phyloP scores from a whole-genome alignment of 139 green algal genomes.

The Pycnococcus provasolii region DNA sequence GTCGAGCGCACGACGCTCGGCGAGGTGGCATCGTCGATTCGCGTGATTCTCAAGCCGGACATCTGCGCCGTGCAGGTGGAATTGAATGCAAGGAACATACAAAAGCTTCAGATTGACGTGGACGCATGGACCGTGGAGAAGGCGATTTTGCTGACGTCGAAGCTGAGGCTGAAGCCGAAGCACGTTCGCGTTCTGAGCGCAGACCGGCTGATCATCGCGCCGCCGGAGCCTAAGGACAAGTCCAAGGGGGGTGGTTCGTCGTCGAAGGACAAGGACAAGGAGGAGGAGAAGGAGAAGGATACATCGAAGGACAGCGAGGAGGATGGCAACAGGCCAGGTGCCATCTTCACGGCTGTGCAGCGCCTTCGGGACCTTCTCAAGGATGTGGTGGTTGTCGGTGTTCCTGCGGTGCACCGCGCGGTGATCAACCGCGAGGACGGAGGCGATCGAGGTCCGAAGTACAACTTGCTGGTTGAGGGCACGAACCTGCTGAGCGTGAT shows the following conservation, averaged over 20 bases:
- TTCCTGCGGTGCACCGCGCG: constrained; percentile 70
- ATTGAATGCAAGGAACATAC: constrained; percentile 3
- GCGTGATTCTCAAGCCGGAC: constrained; percentile 25
- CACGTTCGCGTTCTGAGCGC: constrained; percentile 31
- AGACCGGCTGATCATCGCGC: constrained; percentile 32
- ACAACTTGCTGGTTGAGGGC: constrained; percentile 69
- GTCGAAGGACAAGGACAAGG: no score
- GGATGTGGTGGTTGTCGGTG: constrained; percentile 75
- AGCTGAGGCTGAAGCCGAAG: constrained; percentile 69
- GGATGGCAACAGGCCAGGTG: background rate
- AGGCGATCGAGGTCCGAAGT: constrained; percentile 26
- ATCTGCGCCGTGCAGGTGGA: constrained; percentile 23
- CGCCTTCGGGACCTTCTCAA: constrained; percentile 36
- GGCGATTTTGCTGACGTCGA: constrained; percentile 37
- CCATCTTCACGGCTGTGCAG: constrained; percentile 23
- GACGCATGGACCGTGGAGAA: constrained; percentile 40
- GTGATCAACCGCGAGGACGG: constrained; percentile 63
- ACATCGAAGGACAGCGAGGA: constrained; percentile 12
- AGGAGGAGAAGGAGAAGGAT: constrained; percentile 5
- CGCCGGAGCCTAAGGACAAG: constrained; percentile 2
- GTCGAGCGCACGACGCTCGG: constrained; percentile 81
- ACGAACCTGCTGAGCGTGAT: constrained; percentile 64
- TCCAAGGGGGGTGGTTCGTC: no score
- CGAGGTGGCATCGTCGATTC: constrained; percentile 53
- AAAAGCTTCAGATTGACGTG: constrained; percentile 64